Conservation (phyloP, 129 eudicot genomes). For the Solidago caesia region DNA sequence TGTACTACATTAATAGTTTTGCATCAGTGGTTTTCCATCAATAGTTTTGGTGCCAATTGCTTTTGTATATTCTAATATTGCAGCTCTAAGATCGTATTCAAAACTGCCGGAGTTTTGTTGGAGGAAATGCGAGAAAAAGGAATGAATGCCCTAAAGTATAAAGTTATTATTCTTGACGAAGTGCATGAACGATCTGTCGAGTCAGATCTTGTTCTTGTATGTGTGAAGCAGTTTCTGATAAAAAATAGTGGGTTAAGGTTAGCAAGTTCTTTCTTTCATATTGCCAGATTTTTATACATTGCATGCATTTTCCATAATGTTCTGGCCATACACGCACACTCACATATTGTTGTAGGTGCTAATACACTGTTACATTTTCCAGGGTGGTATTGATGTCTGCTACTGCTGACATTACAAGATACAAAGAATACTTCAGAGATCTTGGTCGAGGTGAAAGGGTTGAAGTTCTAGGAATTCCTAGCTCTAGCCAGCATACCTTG, state of each 20-base stretch:
- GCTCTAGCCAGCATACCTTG: constrained; percentile 56
- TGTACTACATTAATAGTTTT: neutral
- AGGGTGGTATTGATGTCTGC: constrained; percentile 99
- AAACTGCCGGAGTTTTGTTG: constrained; percentile 98
- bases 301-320: neutral
- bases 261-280: constrained; percentile 21
- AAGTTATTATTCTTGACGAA: constrained; percentile 92
- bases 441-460: constrained; percentile 93
- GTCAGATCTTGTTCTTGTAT: constrained; percentile 97
- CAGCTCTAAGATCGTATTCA: constrained; percentile 92
- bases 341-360: constrained; percentile 5
- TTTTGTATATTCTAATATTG: constrained; percentile 10
- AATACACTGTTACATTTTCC: constrained; percentile 29
- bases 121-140: constrained; percentile 99
- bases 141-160: constrained; percentile 72
- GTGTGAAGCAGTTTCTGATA: constrained; percentile 82
- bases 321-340: neutral
- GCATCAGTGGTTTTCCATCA: neutral
- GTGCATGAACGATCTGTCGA: constrained; percentile 98
- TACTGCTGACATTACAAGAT: constrained; percentile 89
- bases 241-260: constrained; percentile 71
- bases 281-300: neutral
- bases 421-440: constrained; percentile 84
- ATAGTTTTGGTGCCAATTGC: constrained; percentile 11
- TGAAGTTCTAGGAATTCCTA: constrained; percentile 86